Evolutionary conservation across 2,329 filamentous ascomycete species (phyloP), one percentile per base, ranked within the genome.

Genomic region (Penicillium sclerotiorum): DNA sequence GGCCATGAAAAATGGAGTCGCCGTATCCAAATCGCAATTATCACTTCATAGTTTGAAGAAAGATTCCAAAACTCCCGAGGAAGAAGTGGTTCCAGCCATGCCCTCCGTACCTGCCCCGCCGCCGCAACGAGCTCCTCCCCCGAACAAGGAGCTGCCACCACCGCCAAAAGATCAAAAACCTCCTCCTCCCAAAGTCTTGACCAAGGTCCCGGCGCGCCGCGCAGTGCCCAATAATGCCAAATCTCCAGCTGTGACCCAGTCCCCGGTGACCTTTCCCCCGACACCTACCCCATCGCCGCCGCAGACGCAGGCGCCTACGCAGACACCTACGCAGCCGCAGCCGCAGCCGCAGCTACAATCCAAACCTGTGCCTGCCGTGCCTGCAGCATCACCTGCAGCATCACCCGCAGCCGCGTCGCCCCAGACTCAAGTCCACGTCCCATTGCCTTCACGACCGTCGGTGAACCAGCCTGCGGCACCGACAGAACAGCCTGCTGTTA

Each of bases 61-160:
- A 11, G 61, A 63, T 7, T 42, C 57, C 13, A 45, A 47, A 8
- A 47, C 58, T 39, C 44, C 49, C 40, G 41, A 54, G 21, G 46
- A 51, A 18, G 43, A 48, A 28, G 13, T 38, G 5, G 8, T 13
- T 32, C 21, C 52, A 45, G 35, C 37, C 45, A 17, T 9, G 8
- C 8, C 32, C 21, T 32, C 15, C 52, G 41, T 43, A 36, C 46
- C 38, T 53, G 55, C 50, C 37, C 55, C 28, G 33, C 47, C 32
- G 33, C 57, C 44, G 37, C 32, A 50, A 55, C 20, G 48, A 52
- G 22, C 53, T 42, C 47, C 55, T 39, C 59, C 58, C 38, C 61
- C 54, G 17, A 59, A 59, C 32, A 68, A 67, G 51, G 57, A 64
- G 32, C 48, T 66, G 33, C 62, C 65, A 4, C 60, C 63, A 5